phyloP scores from a whole-genome alignment of 768 basidiomycete species.

The Leucocoprinus leucothites region DNA sequence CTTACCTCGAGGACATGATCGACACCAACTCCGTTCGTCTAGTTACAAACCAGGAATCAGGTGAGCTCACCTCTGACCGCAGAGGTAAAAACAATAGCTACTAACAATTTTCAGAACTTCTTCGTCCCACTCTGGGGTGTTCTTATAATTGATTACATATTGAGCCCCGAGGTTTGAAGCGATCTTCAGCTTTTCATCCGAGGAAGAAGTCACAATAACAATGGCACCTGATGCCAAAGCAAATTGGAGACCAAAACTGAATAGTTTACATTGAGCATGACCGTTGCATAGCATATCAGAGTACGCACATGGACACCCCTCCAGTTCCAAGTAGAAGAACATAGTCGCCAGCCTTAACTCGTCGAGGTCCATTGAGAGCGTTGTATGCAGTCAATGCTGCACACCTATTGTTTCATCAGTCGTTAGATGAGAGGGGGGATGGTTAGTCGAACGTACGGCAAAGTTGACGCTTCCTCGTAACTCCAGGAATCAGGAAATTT shows the following conservation, averaged over 20 bases:
- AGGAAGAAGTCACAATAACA: slow-evolving; percentile 67
- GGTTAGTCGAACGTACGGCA: not conserved
- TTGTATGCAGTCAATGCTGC: slow-evolving; percentile 67
- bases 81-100: too few species aligned
- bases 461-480: slow-evolving; percentile 8
- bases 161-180: slow-evolving; percentile 52
- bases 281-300: not conserved
- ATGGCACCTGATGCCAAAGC: slow-evolving; percentile 60
- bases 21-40: slow-evolving; percentile 38
- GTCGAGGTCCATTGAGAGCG: slow-evolving; percentile 44
- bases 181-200: slow-evolving; percentile 56
- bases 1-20: slow-evolving; percentile 37
- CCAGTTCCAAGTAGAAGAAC: slow-evolving; percentile 58
- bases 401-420: slow-evolving; percentile 30
- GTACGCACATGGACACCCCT: slow-evolving; percentile 48
- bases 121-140: slow-evolving; percentile 54
- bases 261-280: not conserved
- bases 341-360: slow-evolving; percentile 55
- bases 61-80: too few species aligned
- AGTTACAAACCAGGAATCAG: not conserved
- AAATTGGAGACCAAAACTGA: slow-evolving; percentile 55
- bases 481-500: slow-evolving; percentile 54
- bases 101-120: slow-evolving; percentile 43
- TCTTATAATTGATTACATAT: slow-evolving; percentile 63
- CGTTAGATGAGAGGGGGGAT: not conserved